A percentile compares a stretch with the other conserved stretches of the same genome.
phyloP scores from a whole-genome alignment of 1,284 basidiomycete species.

The Filobasidium uniguttulatum region DNA sequence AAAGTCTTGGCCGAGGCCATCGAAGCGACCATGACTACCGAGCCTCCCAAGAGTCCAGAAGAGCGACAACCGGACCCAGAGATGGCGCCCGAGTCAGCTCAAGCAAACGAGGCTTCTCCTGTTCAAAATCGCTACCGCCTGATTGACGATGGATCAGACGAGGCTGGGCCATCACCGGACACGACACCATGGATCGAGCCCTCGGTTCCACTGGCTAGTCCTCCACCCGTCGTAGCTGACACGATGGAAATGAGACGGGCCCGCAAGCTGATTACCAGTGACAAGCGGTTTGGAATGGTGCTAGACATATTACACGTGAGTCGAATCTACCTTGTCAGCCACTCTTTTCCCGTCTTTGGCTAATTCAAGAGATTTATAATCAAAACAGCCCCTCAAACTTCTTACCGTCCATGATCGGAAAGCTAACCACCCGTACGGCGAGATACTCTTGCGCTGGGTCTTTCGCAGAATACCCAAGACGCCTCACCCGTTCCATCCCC shows the following conservation, averaged over 20 bases:
- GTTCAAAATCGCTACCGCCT: not conserved
- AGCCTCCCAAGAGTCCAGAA: no score
- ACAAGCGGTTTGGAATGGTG: not conserved
- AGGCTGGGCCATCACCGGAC: not conserved
- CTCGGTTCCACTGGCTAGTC: no score
- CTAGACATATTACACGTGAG: not conserved
- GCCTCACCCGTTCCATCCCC: constrained; percentile 1
- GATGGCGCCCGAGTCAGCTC: not conserved
- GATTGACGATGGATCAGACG: not conserved
- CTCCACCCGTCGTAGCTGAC: no score
- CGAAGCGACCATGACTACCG: no score
- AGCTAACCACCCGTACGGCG: not conserved
- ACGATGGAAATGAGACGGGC: not conserved
- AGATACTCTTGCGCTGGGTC: no score
- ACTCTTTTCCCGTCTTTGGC: no score
- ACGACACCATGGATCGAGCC: not conserved
- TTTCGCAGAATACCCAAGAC: not conserved
- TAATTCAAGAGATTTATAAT: not conserved
- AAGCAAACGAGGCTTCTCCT: no score
- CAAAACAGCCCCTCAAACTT: not conserved
- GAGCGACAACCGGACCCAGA: no score
- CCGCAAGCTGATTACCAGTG: not conserved
- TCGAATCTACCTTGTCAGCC: no score
- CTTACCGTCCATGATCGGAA: not conserved
- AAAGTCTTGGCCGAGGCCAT: no score